A percentile compares a stretch with the other conserved stretches of the same genome.
Evolutionary conservation across 2,329 filamentous ascomycete species (phyloP).

Genomic region (Epichloe aotearoae): DNA sequence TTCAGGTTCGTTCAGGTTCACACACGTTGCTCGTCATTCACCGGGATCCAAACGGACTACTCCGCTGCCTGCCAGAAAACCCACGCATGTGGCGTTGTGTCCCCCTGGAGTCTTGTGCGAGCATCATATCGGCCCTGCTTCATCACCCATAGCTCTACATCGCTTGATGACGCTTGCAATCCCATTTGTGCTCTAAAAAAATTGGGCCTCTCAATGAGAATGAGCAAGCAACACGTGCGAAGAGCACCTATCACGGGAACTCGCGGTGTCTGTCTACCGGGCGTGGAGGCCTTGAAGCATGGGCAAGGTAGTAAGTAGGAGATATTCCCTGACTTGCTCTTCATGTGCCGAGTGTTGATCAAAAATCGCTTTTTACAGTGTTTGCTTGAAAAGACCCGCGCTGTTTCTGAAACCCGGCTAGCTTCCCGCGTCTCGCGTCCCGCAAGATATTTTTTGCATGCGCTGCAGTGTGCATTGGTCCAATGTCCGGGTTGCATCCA

Average conservation of each 20-base stretch:
- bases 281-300: too few relatives aligned
- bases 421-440: not conserved
- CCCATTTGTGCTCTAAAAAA: not conserved
- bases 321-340: too few relatives aligned
- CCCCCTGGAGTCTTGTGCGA: slow-evolving; percentile 4
- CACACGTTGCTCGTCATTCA: not conserved
- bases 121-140: slow-evolving; percentile 6
- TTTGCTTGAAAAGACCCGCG: not conserved
- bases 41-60: not conserved
- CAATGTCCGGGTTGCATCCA: not conserved
- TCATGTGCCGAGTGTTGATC: not conserved
- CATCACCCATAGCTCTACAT: not conserved
- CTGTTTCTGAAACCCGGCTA: not conserved
- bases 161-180: slow-evolving; percentile 5
- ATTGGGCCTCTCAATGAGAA: not conserved
- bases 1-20: not conserved
- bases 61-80: not conserved
- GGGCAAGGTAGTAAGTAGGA: too few relatives aligned
- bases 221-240: not conserved
- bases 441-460: not conserved
- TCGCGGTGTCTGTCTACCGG: too few relatives aligned
- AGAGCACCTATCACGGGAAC: not conserved
- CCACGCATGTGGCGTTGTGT: not conserved
- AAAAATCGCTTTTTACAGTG: not conserved
- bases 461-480: not conserved